Evolutionary conservation across 371 early-diverging fungal genomes (phyloP), one percentile per base, ranked within the genome.

Genomic region (Funneliformis caledonium): DNA sequence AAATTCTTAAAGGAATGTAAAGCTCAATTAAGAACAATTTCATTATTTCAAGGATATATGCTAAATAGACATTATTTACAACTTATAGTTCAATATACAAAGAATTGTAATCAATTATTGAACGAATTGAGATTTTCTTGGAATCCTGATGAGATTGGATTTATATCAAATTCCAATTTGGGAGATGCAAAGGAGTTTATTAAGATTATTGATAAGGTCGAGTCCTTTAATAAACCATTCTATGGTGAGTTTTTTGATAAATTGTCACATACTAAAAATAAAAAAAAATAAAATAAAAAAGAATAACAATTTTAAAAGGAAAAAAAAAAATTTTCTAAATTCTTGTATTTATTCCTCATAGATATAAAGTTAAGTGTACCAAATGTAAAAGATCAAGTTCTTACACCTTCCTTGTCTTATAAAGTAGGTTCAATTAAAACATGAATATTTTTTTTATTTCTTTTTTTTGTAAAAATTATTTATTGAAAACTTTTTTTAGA

Each of bases 31-130:
- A 19, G 16, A 16, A 56, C 4, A 56, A 56, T 56, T 56, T 56
- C 56, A 56, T 56, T 56, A 56, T 56, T 56, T 56, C 56, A 56
- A 56, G 19, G 56, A 56, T 56, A 56, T 56, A 56, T 56, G 56
- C 19, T 56, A 56, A 56, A 56, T 56, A 56, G 56, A 5, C 56
- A 56, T 56, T 56, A 56, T 56, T 56, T 56, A 56, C 56, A 56
- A 56, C 7, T 56, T 19, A 0, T 56, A 56, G 56, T 7, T 56
- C 56, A 56, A 56, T 56, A 56, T 56, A 19, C 56, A 56, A 56
- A 56, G 56, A 56, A 56, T 19, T 19, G 19, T 19, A 56, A 56
- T 56, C 16, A 56, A 19, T 19, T 56, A 56, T 56, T 56, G 56
- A 19, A 4, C 5, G 56, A 56, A 56, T n/a, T 56, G 19, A 19